These are phyloP conservation scores for Rhizophora mangle DNA, from an alignment of 345 rosid genomes.

Conservation along the genomic window DNA sequence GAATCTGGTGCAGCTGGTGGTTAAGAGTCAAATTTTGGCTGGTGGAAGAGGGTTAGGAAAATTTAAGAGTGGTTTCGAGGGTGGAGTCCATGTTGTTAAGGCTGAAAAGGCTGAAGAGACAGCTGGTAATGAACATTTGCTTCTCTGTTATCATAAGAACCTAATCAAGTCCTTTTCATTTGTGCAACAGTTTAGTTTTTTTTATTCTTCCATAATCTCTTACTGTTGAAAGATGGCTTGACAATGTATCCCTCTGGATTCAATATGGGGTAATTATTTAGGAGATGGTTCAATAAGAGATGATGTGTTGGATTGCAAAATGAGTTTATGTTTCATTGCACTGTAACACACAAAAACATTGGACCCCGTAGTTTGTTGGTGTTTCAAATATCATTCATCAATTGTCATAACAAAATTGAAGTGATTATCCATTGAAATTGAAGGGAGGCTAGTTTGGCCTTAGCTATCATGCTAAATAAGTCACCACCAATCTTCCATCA, in stretches of 20 bases:
- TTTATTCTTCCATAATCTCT: not conserved
- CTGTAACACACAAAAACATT: not conserved
- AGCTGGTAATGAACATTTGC: slow-evolving; percentile 50
- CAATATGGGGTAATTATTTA: not conserved
- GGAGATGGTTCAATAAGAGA: not conserved
- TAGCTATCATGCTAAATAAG: not conserved
- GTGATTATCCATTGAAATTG: not conserved
- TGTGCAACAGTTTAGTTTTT: not conserved
- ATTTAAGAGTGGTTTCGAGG: slow-evolving; percentile 80
- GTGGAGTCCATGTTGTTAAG: slow-evolving; percentile 94
- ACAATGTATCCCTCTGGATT: not conserved
- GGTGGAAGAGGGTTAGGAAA: slow-evolving; percentile 98
- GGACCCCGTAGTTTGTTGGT: not conserved
- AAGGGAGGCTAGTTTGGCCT: not conserved
- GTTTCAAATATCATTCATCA: not conserved
- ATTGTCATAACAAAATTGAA: not conserved
- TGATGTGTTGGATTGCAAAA: slow-evolving; percentile 7
- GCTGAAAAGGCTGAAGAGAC: slow-evolving; percentile 67
- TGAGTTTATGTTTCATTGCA: not conserved
- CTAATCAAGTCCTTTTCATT: not conserved
- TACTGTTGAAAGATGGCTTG: not conserved
- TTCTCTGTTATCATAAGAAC: not conserved
- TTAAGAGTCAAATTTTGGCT: slow-evolving; percentile 97
- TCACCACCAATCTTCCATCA: not conserved
- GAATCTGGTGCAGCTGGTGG: slow-evolving; percentile 64